Conservation (phyloP, 2,329 filamentous ascomycete genomes). For the Cytospora mali region DNA sequence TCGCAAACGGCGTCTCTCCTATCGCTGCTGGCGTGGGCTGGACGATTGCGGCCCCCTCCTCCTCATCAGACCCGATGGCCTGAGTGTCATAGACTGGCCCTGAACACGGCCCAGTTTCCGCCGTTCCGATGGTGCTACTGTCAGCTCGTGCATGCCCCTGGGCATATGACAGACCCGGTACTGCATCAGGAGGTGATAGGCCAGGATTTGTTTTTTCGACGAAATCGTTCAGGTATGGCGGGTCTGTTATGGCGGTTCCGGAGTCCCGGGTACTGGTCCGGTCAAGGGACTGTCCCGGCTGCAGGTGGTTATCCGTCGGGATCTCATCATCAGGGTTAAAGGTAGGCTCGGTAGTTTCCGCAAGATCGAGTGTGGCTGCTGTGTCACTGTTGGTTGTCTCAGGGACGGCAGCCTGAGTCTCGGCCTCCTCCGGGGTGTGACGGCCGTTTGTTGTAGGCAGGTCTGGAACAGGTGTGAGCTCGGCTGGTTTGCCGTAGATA, state of each 20-base stretch:
- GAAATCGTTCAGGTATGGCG: slow-evolving; percentile 9
- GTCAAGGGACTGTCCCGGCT: neutral
- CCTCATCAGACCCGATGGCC: neutral
- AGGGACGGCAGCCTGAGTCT: slow-evolving; percentile 1
- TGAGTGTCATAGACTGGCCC: neutral
- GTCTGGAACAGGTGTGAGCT: slow-evolving; percentile 2
- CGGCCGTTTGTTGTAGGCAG: neutral
- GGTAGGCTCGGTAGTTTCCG: slow-evolving; percentile 1
- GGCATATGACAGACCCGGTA: neutral
- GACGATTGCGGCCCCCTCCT: slow-evolving; percentile 1
- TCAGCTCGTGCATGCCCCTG: neutral
- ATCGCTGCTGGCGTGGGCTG: neutral
- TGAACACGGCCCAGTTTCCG: neutral
- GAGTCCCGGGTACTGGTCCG: slow-evolving; percentile 7
- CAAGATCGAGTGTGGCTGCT: neutral
- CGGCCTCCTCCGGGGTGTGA: neutral
- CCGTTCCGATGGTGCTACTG: neutral
- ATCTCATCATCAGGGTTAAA: slow-evolving; percentile 6
- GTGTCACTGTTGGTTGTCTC: neutral
- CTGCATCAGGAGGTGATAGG: neutral
- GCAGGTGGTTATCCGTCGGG: neutral
- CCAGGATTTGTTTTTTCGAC: slow-evolving; percentile 5
- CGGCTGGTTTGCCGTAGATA: slow-evolving; percentile 16
- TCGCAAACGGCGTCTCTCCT: slow-evolving; percentile 11
- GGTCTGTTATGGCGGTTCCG: slow-evolving; percentile 13